phyloP scores from a whole-genome alignment of 352 stramenopile species.

The Phytopythium chamaehyphon region DNA sequence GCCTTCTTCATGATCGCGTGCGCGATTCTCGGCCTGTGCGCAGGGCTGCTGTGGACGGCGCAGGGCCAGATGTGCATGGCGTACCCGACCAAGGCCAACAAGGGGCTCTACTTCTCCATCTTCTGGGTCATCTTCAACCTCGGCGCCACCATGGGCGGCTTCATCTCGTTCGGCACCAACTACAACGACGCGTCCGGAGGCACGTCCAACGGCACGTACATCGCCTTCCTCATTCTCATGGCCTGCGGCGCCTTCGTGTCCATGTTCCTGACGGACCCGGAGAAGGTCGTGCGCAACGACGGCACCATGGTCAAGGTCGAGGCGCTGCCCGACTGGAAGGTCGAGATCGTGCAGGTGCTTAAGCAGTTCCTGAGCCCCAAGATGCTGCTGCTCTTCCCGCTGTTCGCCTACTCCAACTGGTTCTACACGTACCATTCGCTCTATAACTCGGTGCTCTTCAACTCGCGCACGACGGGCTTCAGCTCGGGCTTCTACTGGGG shows the following conservation, averaged over 20 bases:
- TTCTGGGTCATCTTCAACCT: slow-evolving; percentile 88
- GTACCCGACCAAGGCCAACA: slow-evolving; percentile 38
- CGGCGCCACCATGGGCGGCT: slow-evolving; percentile 49
- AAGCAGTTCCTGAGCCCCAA: neutral
- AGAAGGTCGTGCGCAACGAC: slow-evolving; percentile 21
- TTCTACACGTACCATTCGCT: slow-evolving; percentile 67
- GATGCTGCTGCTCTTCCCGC: slow-evolving; percentile 23
- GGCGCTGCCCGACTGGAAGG: neutral
- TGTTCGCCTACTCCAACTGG: slow-evolving; percentile 63
- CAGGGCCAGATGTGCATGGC: slow-evolving; percentile 66
- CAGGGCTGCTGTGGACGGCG: slow-evolving; percentile 72
- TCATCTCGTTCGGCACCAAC: slow-evolving; percentile 56
- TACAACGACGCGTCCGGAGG: slow-evolving; percentile 9
- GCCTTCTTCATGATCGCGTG: slow-evolving; percentile 20
- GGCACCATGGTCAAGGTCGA: slow-evolving; percentile 9
- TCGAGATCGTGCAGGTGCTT: neutral
- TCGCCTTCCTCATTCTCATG: slow-evolving; percentile 58
- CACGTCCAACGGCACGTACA: slow-evolving; percentile 39
- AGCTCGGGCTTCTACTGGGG: slow-evolving; percentile 38
- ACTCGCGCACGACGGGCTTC: slow-evolving; percentile 30
- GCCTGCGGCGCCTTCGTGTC: slow-evolving; percentile 33
- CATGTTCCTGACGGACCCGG: slow-evolving; percentile 28
- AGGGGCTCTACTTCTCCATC: slow-evolving; percentile 47
- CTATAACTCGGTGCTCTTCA: slow-evolving; percentile 46
- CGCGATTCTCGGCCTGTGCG: slow-evolving; percentile 42